Evolutionary conservation across 2,329 filamentous ascomycete genomes (phyloP), one percentile per base, ranked within the genome.

Genomic region (Paraphoma sp.): DNA sequence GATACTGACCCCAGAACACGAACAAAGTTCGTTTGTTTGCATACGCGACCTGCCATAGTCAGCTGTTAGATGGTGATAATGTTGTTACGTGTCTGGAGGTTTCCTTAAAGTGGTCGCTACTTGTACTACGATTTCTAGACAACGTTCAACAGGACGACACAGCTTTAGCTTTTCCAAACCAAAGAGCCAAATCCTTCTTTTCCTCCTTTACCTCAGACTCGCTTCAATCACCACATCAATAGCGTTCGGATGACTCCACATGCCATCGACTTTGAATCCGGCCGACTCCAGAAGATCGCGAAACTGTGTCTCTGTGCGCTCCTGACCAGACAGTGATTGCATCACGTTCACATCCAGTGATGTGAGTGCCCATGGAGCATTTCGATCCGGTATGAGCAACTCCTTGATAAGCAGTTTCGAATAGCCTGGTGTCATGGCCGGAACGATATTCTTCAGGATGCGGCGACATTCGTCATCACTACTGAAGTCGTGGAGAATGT

Each of bases 401-500:
- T 58, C 56, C 28, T 58, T 54, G 40, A 58, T 54, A 28, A 58
- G 56, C 12, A 58, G 29, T 41, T 56, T 59, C 16, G 52, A 55
- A 40, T 59, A 59, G 10, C 48, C 56, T 7, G 48, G 52, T 16
- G 41, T 53, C 56, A 59, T 59, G 33, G 56, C 56, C 14, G 52
- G 53, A 30, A 55, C 33, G 38, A 55, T 55, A 44, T 55, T 55
- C 14, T 38, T 51, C 3, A 55, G 48, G 18, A 55, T 55, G 9
- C 48, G 53, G 12, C 53, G 53, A 30, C 53, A 55, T 31, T 47
- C 53, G 38, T 51, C 53, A 36, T 55, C 53, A 30, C 44, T 51
- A 18, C 43, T 51, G 48, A 44, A 55, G 44, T 55, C 53, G 38
- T 55, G 53, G 2, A 55, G 53, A 40, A 55, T 55, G 33, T 55